phyloP scores from a whole-genome alignment of 2,329 filamentous ascomycete genomes.

The Niveomyces coronatus region DNA sequence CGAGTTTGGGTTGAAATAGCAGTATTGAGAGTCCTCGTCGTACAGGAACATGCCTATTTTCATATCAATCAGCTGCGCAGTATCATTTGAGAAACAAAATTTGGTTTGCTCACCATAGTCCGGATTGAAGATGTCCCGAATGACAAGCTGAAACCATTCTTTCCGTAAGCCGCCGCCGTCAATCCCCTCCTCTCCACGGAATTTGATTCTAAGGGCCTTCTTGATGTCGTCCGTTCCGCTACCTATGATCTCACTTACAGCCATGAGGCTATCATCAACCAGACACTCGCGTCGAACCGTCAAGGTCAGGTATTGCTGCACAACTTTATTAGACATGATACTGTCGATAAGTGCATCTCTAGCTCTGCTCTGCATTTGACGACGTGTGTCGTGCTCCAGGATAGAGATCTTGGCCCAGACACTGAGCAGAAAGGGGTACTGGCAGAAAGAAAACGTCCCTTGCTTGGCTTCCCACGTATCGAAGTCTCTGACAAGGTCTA shows the following conservation, averaged over 20 bases:
- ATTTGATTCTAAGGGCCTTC: conserved; percentile 77
- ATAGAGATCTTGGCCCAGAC: conserved; percentile 90
- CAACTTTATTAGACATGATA: conserved; percentile 62
- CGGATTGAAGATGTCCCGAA: conserved; percentile 84
- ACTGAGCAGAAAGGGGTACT: conserved; percentile 85
- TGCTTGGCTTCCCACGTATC: conserved; percentile 73
- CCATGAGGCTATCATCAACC: conserved; percentile 76
- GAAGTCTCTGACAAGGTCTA: conserved; percentile 78
- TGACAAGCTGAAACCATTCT: conserved; percentile 86
- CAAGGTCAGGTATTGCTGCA: conserved; percentile 69
- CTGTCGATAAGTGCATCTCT: conserved; percentile 86
- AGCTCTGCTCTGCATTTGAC: conserved; percentile 83
- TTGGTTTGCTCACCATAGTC: conserved; percentile 57
- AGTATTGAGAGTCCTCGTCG: conserved; percentile 81
- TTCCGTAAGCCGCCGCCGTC: conserved; percentile 85
- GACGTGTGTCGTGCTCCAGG: conserved; percentile 73
- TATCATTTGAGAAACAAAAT: not conserved
- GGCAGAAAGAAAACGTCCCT: conserved; percentile 75
- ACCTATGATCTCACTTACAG: conserved; percentile 77
- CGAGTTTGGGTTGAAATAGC: conserved; percentile 86
- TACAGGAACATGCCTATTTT: conserved; percentile 74
- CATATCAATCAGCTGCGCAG: conserved; percentile 10
- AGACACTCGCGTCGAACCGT: conserved; percentile 75
- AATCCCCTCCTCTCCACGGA: conserved; percentile 80
- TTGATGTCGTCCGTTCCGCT: conserved; percentile 77